Percentiles rank a stretch among this genome's conserved stretches.
Evolutionary conservation across 352 stramenopile genomes (phyloP).

Genomic region (Globisporangium cylindrosporum): DNA sequence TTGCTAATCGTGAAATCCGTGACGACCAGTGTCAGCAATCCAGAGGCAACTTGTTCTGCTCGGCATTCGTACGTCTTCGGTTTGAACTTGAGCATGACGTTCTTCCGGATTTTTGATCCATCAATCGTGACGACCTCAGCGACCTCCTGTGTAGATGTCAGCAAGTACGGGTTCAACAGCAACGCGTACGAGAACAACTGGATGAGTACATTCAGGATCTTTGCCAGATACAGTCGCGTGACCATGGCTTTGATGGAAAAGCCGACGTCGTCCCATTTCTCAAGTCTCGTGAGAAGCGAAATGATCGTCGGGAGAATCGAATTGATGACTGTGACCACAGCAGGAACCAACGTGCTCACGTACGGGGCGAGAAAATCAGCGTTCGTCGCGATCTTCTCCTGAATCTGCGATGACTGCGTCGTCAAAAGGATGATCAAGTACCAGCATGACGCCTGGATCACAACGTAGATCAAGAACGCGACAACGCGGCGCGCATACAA

Average conservation of each 20-base stretch:
- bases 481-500: constrained; percentile 48
- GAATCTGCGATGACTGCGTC: constrained; percentile 61
- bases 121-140: constrained; percentile 38
- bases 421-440: constrained; percentile 76
- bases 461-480: constrained; percentile 57
- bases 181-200: constrained; percentile 74
- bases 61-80: constrained; percentile 42
- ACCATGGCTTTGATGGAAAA: constrained; percentile 85
- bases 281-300: constrained; percentile 56
- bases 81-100: constrained; percentile 73
- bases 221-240: constrained; percentile 75
- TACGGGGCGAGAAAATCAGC: constrained; percentile 49
- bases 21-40: constrained; percentile 61
- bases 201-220: constrained; percentile 81
- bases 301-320: constrained; percentile 62
- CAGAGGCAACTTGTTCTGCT: constrained; percentile 60
- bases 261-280: constrained; percentile 75
- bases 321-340: constrained; percentile 76
- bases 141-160: constrained; percentile 38
- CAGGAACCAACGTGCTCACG: constrained; percentile 60
- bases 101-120: constrained; percentile 39
- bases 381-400: constrained; percentile 37
- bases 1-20: constrained; percentile 80
- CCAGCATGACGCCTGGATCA: constrained; percentile 62
- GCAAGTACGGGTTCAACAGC: constrained; percentile 63